A percentile compares a stretch with the other conserved stretches of the same genome.
Evolutionary conservation across 2,329 filamentous ascomycete species (phyloP).

Genomic region (Verticillium tricorpus): DNA sequence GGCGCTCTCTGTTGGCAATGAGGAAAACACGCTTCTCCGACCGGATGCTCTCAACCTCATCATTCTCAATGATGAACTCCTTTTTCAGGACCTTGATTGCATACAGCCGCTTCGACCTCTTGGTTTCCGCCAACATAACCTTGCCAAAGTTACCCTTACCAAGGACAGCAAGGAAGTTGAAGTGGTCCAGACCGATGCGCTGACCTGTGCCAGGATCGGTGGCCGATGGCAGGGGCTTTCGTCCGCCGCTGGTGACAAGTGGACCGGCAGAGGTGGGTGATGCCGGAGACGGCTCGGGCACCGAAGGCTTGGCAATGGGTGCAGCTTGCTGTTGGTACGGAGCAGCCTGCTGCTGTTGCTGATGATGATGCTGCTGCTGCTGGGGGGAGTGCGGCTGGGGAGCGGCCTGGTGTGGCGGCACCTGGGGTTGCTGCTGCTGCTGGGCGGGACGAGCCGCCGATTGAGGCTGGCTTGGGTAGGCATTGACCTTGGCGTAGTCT

Average conservation of each 20-base stretch:
- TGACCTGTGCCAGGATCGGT: conserved; percentile 70
- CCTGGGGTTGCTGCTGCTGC: conserved; percentile 26
- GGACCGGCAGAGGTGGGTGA: conserved; percentile 18
- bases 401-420: conserved; percentile 19
- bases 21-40: conserved; percentile 98
- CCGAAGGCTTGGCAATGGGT: conserved; percentile 13
- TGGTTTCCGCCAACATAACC: conserved; percentile 98
- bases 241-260: conserved; percentile 17
- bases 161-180: conserved; percentile 97
- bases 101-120: conserved; percentile 85
- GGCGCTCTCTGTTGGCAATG: conserved; percentile 93
- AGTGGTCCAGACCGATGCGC: conserved; percentile 93
- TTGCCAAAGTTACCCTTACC: conserved; percentile 99
- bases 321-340: conserved; percentile 24
- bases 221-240: conserved; percentile 64
- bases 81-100: conserved; percentile 99
- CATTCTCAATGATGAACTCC: conserved; percentile 99
- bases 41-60: conserved; percentile 95
- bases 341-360: conserved; percentile 28
- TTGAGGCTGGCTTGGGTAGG: conserved; percentile 29
- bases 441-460: conserved; percentile 16
- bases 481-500: conserved; percentile 64
- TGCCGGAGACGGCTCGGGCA: conserved; percentile 27
- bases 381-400: conserved; percentile 26
- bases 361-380: conserved; percentile 20